Percentiles rank a stretch among this genome's conserved stretches.
Conservation (phyloP, 2,329 filamentous ascomycete genomes). For the Hansfordia pulvinata region DNA sequence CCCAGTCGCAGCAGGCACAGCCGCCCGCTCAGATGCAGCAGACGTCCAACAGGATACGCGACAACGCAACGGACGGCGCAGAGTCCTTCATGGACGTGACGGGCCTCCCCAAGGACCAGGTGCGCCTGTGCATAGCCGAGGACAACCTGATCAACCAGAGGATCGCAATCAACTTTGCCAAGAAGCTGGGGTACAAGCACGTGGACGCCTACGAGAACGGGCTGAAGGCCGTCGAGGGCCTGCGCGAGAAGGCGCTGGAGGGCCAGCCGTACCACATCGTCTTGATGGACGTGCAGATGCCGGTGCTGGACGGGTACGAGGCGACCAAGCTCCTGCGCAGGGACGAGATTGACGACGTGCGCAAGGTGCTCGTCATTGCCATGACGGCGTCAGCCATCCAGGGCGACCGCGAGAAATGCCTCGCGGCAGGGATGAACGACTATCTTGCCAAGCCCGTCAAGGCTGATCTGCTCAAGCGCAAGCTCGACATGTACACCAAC, state of each 20-base stretch:
- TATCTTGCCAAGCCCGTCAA: slow-evolving; percentile 94
- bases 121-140: slow-evolving; percentile 86
- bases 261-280: slow-evolving; percentile 76
- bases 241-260: slow-evolving; percentile 59
- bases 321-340: slow-evolving; percentile 72
- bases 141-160: slow-evolving; percentile 92
- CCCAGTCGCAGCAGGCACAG: slow-evolving; percentile 16
- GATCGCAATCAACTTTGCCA: slow-evolving; percentile 84
- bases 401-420: slow-evolving; percentile 85
- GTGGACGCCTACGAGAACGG: slow-evolving; percentile 89
- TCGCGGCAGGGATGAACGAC: slow-evolving; percentile 96
- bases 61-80: too few species aligned
- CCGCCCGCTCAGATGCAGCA: slow-evolving; percentile 23
- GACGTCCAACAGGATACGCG: slow-evolving; percentile 23
- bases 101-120: slow-evolving; percentile 58
- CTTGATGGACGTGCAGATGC: slow-evolving; percentile 96
- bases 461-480: slow-evolving; percentile 71
- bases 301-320: slow-evolving; percentile 82
- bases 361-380: slow-evolving; percentile 81
- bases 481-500: slow-evolving; percentile 50
- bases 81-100: slow-evolving; percentile 55
- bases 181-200: slow-evolving; percentile 65
- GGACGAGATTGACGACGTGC: slow-evolving; percentile 62
- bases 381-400: slow-evolving; percentile 96
- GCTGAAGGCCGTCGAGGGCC: slow-evolving; percentile 71